Percentiles rank a stretch among this genome's conserved stretches.
These are phyloP conservation scores for Saccharomyces hybrid DNA, from an alignment of 1,139 yeast genomes.

Conservation along the genomic window DNA sequence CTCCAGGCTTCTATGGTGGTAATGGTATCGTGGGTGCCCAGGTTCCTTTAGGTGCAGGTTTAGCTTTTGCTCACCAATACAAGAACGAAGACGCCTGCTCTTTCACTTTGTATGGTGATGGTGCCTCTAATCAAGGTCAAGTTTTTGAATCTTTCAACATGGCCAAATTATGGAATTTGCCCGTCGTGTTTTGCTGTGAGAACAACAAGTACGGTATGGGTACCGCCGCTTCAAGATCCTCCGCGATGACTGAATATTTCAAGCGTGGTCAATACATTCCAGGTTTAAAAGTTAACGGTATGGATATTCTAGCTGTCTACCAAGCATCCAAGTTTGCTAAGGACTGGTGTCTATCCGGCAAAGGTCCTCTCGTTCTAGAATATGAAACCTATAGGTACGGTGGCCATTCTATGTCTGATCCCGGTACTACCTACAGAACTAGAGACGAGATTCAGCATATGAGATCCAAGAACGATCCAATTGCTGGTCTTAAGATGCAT, in stretches of 20 bases:
- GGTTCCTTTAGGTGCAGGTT: conserved; percentile 96
- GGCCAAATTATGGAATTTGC: conserved; percentile 98
- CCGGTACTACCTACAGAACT: conserved; percentile 99
- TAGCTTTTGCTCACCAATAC: conserved; percentile 96
- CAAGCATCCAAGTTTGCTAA: conserved; percentile 96
- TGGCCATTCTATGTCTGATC: conserved; percentile 99
- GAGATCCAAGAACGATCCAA: conserved; percentile 97
- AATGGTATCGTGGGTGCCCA: conserved; percentile 99
- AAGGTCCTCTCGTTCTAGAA: conserved; percentile 93
- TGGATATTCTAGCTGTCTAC: conserved; percentile 93
- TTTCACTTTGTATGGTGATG: conserved; percentile 93
- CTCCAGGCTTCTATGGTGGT: conserved; percentile 94
- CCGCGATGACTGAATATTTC: conserved; percentile 93
- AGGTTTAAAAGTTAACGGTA: conserved; percentile 96
- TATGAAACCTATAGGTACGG: conserved; percentile 98
- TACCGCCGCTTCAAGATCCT: conserved; percentile 92
- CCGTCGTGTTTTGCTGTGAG: conserved; percentile 92
- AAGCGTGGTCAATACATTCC: conserved; percentile 99
- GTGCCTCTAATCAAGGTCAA: conserved; percentile 99
- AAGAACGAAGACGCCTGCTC: conserved; percentile 73
- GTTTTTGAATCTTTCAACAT: conserved; percentile 95
- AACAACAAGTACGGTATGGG: conserved; percentile 99
- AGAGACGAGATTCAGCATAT: conserved; percentile 99
- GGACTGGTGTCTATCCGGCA: conserved; percentile 89
- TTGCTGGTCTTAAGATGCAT: conserved; percentile 88